Evolutionary conservation across 345 rosid genomes (phyloP), one percentile per base, ranked within the genome.

Genomic region (Salix brachista): DNA sequence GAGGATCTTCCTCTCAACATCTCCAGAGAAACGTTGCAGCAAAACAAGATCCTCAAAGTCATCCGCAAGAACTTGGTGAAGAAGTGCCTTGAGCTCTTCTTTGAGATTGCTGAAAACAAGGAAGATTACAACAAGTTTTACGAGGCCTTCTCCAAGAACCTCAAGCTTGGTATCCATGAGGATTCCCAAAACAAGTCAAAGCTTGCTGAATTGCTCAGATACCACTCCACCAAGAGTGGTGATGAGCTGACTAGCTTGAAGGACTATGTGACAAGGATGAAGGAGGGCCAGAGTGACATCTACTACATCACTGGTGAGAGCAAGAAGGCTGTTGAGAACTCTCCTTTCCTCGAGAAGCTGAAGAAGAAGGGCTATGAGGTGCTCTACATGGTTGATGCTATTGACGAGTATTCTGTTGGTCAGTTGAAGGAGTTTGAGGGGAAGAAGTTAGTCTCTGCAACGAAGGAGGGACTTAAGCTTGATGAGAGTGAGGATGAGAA

Each of bases 211-310:
- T 75, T 92, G 74, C 96, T 94, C 52, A 79, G 97, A 7, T 92
- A 91, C 83, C 98, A 94, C 80, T 94, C 97, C 4, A 94, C 98
- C 71, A 94, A 91, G 91, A 94, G 98, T 8, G 97, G 98, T 18
- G 97, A 92, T 50, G 96, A 90, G 75, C 10, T 94, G 90, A 94
- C 98, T 2, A 90, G 97, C 80, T 83, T 94, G 74, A 94, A 94
- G 85, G 97, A 94, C 69, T 92, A 94, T 36, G 98, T 94, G 78
- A 94, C 98, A 50, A 89, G 98, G 71, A 92, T 94, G 98, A 92
- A 94, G 89, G 97, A 94, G 75, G 97, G 97, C 1, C 96, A 94
- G 83, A 83, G 18, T 10, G 98, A 90, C 54, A 91, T 94, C 75
- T 91, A 78, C 80, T 91, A 91, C 87, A 91, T 94, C 80, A 94